Base-by-base conservation (phyloP, 2,329 filamentous ascomycete genomes). In the Emericellopsis cladophorae region DNA sequence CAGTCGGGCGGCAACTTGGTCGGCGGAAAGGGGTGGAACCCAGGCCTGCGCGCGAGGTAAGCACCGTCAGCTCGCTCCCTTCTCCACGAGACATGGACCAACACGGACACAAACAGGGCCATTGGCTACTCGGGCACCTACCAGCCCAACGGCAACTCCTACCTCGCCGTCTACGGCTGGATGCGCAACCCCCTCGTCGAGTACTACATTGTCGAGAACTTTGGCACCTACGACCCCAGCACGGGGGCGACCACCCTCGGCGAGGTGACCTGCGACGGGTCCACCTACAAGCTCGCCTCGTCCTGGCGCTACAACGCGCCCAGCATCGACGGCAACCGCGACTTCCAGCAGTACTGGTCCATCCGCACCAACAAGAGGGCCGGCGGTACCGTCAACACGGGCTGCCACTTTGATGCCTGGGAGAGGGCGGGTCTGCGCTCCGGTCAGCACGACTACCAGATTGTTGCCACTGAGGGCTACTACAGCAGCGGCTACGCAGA, bases 21-120 rank as follows among this genome's bases (percentile, higher is more conserved):
- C 26, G 70, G 61, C 43, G 74, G 74, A 26, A 77, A 76, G 56
- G 74, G 74, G 32, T 77, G 73, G 72, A 66, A 66, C 42, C 65
- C 71, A 15, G 73, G 72, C 16, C 16, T 34, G 41, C 59, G 54
- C 43, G 26, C 26, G 26, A 61, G 67, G 69, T 75, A 62, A 44
- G 57, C 45, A 31, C 26, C 3, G 12, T 29, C 9, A n/a, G n/a
- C n/a, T n/a, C n/a, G n/a, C n/a, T n/a, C n/a, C n/a, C n/a, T n/a
- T n/a, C n/a, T n/a, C n/a, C n/a, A n/a, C n/a, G 26, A 29, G 26
- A 9, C 8, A 29, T 9, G 8, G 26, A 29, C 12, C 34, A 34
- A 54, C 50, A 21, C 29, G 54, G 51, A 50, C 53, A n/a, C n/a
- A n/a, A n/a, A n/a, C 51, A 18, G 55, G 50, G 53, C 62, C 37